These are phyloP conservation scores for Coffea humblotiana DNA, from an alignment of 305 asterid species.

Conservation along the genomic window DNA sequence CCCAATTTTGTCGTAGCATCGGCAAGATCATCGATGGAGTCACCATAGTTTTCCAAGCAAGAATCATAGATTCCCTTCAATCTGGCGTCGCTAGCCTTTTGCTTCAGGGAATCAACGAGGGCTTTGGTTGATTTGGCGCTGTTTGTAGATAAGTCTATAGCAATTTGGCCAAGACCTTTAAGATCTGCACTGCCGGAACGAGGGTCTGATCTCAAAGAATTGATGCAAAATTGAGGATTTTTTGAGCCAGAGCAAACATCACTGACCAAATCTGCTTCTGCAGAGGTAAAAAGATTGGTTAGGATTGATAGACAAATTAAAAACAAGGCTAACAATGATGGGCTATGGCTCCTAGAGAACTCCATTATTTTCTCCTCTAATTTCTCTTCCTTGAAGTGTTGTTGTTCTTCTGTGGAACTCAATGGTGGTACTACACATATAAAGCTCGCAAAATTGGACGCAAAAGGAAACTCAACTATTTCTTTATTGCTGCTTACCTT, in stretches of 20 bases:
- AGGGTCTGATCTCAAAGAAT: conserved; percentile 6
- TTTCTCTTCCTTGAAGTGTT: too few species aligned
- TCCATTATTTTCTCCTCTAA: background rate
- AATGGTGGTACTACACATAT: too few species aligned
- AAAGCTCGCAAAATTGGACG: too few species aligned
- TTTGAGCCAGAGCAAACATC: background rate
- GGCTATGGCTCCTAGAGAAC: background rate
- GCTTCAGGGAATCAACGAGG: background rate
- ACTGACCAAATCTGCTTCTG: background rate
- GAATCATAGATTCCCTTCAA: background rate
- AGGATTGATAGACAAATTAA: background rate
- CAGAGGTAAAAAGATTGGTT: background rate
- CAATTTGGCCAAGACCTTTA: background rate
- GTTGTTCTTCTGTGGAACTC: too few species aligned
- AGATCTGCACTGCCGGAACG: background rate
- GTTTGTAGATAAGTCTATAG: background rate
- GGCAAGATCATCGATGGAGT: conserved; percentile 2
- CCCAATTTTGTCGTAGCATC: background rate
- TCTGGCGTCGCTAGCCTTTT: background rate
- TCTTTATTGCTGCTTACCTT: too few species aligned
- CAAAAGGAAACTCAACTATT: too few species aligned
- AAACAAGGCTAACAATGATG: background rate
- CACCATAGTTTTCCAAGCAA: conserved; percentile 9
- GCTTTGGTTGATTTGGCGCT: background rate
- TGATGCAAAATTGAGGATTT: background rate